Conservation (phyloP, 768 basidiomycete species). For the Lactarius tabidus region DNA sequence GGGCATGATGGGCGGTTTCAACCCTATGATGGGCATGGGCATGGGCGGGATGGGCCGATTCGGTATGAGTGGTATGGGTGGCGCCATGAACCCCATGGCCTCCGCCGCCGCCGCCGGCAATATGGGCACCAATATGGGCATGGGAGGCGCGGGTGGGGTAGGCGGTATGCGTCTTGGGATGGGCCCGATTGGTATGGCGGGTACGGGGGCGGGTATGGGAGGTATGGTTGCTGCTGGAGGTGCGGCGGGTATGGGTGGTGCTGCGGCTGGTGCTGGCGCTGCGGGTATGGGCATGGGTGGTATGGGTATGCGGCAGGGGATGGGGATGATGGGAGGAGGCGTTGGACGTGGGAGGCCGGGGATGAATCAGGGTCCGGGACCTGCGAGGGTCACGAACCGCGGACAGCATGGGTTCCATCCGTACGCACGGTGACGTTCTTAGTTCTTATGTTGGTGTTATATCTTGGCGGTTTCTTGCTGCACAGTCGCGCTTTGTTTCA, state of each 20-base stretch:
- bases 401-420: constrained; percentile 84
- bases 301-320: constrained; percentile 16
- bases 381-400: constrained; percentile 52
- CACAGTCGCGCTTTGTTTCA: not conserved
- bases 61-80: constrained; percentile 34
- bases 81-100: constrained; percentile 40
- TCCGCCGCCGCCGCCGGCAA: constrained; percentile 33
- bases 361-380: constrained; percentile 49
- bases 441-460: not conserved
- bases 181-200: constrained; percentile 27
- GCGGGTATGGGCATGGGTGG: constrained; percentile 33
- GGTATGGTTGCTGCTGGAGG: constrained; percentile 32
- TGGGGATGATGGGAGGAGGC: constrained; percentile 31
- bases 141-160: too few species aligned
- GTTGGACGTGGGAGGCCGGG: constrained; percentile 58
- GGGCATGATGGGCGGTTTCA: constrained; percentile 27
- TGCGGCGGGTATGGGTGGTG: constrained; percentile 7
- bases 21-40: constrained; percentile 32
- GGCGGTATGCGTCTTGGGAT: constrained; percentile 32
- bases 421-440: constrained; percentile 56
- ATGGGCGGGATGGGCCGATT: constrained; percentile 29
- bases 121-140: constrained; percentile 43
- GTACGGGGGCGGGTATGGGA: constrained; percentile 11
- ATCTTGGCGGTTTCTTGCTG: not conserved
- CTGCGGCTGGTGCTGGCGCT: constrained; percentile 8